A percentile compares a stretch with the other conserved stretches of the same genome.
Conservation (phyloP, 768 basidiomycete species). For the Suillus subluteus region DNA sequence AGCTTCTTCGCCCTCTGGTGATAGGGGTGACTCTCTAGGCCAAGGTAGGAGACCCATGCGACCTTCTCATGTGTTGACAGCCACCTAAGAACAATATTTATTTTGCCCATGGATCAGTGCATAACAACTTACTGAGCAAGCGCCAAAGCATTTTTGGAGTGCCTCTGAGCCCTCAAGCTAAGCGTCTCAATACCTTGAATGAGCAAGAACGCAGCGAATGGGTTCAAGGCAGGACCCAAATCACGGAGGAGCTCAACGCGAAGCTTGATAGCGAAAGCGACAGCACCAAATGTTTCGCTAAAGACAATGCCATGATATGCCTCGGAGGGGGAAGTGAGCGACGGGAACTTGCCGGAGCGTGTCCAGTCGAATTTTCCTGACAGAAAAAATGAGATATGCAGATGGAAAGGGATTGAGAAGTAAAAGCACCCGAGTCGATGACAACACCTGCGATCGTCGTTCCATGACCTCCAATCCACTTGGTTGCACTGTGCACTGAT, state of each 20-base stretch:
- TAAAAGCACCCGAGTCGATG: constrained; percentile 53
- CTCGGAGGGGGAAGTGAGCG: constrained; percentile 56
- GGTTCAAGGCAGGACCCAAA: constrained; percentile 54
- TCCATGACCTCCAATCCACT: constrained; percentile 73
- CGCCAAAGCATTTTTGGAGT: constrained; percentile 57
- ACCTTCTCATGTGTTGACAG: constrained; percentile 68
- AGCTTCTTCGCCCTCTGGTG: constrained; percentile 60
- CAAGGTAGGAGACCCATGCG: constrained; percentile 80
- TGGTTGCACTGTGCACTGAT: constrained; percentile 59
- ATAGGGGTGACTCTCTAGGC: constrained; percentile 63
- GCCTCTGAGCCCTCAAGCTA: constrained; percentile 59
- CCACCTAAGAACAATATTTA: constrained; percentile 33
- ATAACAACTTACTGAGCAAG: constrained; percentile 44
- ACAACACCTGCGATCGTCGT: constrained; percentile 70
- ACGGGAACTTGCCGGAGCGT: constrained; percentile 55
- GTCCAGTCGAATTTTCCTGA: constrained; percentile 62
- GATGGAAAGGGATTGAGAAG: not conserved
- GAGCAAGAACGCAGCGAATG: constrained; percentile 61
- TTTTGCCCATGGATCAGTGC: not conserved
- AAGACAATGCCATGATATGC: constrained; percentile 60
- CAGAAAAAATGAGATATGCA: constrained; percentile 8
- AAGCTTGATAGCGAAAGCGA: constrained; percentile 55
- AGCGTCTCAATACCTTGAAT: constrained; percentile 67
- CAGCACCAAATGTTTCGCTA: constrained; percentile 51
- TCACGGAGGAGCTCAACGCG: constrained; percentile 58